Evolutionary conservation across 1,139 yeast genomes (phyloP), one percentile per base, ranked within the genome.

Genomic region (Yamadazyma aaseri): DNA sequence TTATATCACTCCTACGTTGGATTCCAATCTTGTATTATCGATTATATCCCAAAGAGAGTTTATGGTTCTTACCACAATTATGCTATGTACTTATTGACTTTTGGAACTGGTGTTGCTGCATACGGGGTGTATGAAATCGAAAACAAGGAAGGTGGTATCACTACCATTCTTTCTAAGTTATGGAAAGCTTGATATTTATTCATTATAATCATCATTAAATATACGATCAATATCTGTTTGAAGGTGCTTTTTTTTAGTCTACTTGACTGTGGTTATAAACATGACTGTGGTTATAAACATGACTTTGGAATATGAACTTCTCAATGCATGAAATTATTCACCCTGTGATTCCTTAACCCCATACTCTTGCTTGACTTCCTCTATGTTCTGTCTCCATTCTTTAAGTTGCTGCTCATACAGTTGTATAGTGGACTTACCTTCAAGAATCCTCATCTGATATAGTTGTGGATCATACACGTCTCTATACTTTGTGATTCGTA

Each of bases 41-140:
- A 90, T 61, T 89, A 89, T 63, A 81, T 90, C 43, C 97, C 96
- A 35, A 69, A 71, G 60, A 77, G 96, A 58, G 86, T 81, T 25
- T 90, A 81, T 57, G 95, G 95, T 7, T 53, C 68, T 28, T 75
- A 83, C 73, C 84, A 85, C 62, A 72, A 68, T 37, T 55, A 70
- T 29, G 86, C 92, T 36, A 71, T 77, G 68, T 71, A 73, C 46
- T 58, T 83, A 32, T 71, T 90, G 50, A 76, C 81, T 33, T 58
- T 79, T 7, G 96, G 96, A 22, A 74, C 95, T 6, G 77, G 75
- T 36, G 65, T 82, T 20, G 79, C 84, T 16, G 70, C 87, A 37
- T 86, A 83, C 56, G 97, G 97, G 21, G 61, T 89, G 24, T 90
- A 86, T 59, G 75, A 82, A 47, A 68, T 86, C 49, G 97, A 90